Conservation (phyloP, 352 stramenopile genomes). For the Globisporangium recalcitrans region DNA sequence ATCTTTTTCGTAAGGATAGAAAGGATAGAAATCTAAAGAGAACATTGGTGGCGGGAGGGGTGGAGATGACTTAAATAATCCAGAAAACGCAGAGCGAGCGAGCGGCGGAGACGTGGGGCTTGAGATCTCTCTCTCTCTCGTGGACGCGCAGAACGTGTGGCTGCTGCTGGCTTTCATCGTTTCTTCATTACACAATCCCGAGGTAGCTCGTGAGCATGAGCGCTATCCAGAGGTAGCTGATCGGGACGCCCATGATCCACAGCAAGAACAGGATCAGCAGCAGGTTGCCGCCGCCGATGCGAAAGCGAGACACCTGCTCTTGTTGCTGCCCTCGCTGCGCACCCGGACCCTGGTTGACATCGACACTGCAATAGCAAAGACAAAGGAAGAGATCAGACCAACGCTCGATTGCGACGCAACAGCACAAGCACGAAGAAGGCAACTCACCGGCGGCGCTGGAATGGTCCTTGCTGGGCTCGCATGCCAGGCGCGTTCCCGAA, state of each 20-base stretch:
- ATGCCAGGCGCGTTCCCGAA: slow-evolving; percentile 58
- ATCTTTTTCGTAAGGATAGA: neutral
- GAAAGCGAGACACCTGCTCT: slow-evolving; percentile 45
- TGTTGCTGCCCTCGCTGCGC: slow-evolving; percentile 17
- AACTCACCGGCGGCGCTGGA: slow-evolving; percentile 47
- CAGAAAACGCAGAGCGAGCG: neutral
- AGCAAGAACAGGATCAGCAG: slow-evolving; percentile 71
- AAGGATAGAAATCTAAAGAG: neutral
- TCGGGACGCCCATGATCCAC: slow-evolving; percentile 77
- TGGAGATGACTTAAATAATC: slow-evolving; percentile 12
- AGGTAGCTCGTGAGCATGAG: slow-evolving; percentile 78
- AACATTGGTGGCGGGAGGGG: neutral
- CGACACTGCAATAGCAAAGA: slow-evolving; percentile 13
- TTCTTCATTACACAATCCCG: slow-evolving; percentile 40
- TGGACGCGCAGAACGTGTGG: neutral
- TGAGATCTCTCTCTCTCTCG: neutral
- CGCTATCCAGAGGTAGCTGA: slow-evolving; percentile 75
- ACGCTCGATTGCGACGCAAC: neutral
- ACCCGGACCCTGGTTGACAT: slow-evolving; percentile 21
- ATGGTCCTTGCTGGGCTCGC: slow-evolving; percentile 35
- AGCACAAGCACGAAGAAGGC: neutral
- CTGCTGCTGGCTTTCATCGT: neutral
- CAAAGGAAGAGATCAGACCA: neutral
- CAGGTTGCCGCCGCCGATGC: slow-evolving; percentile 65
- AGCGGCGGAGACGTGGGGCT: neutral